Percentiles rank a stretch among this genome's conserved stretches.
Evolutionary conservation across 2,329 filamentous ascomycete species (phyloP).

Genomic region (Capronia americana): DNA sequence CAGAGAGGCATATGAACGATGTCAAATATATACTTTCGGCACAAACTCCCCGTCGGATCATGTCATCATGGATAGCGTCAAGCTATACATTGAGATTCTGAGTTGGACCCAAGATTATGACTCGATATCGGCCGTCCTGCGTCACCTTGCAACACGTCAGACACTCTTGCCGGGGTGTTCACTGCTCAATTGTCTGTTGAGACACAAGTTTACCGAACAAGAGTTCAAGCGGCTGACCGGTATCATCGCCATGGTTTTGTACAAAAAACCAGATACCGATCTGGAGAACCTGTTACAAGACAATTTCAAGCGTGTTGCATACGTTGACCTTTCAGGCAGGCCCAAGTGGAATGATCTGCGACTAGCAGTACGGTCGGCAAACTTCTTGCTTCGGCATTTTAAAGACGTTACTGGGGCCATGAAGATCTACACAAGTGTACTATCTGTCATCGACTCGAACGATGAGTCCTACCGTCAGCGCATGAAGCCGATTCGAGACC

Average conservation of each 20-base stretch:
- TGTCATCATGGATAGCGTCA: conserved; percentile 17
- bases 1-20: conserved; percentile 17
- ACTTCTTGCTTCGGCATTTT: conserved; percentile 12
- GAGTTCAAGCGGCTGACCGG: conserved; percentile 14
- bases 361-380: conserved; percentile 8
- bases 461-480: conserved; percentile 10
- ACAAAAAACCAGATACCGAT: background rate
- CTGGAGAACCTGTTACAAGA: conserved; percentile 8
- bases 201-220: conserved; percentile 12
- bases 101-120: conserved; percentile 9
- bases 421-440: conserved; percentile 8
- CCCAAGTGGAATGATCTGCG: conserved; percentile 12
- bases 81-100: conserved; percentile 20
- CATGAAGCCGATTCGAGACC: conserved; percentile 9
- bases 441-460: conserved; percentile 2
- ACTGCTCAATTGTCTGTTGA: conserved; percentile 3
- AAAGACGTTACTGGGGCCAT: background rate
- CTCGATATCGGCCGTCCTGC: conserved; percentile 11
- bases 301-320: conserved; percentile 10
- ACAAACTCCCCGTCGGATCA: conserved; percentile 3
- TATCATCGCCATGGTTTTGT: conserved; percentile 11
- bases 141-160: conserved; percentile 8
- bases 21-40: conserved; percentile 11
- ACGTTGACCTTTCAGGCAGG: conserved; percentile 1
- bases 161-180: conserved; percentile 13